Percentiles rank a stretch among this genome's conserved stretches.
Evolutionary conservation across 208 protist species (phyloP).

Genomic region (Phytomonas sp.): DNA sequence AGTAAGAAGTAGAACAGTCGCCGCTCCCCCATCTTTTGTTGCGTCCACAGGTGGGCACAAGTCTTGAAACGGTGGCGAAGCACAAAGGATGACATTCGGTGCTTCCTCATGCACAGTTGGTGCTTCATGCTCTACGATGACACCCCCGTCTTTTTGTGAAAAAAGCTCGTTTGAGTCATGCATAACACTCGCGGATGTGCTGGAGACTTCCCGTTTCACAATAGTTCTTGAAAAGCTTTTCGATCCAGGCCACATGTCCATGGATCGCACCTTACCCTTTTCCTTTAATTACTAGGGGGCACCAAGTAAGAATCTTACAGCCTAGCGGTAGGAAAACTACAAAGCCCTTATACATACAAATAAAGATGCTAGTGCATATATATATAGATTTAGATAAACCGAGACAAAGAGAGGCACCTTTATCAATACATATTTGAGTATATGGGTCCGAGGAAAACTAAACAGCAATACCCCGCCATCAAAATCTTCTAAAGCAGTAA

Average conservation of each 20-base stretch:
- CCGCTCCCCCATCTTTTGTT: background rate
- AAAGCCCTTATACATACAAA: background rate
- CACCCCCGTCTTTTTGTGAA: background rate
- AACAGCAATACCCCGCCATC: too few species aligned
- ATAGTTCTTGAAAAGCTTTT: background rate
- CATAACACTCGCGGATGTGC: background rate
- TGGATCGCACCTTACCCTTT: background rate
- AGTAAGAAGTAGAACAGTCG: background rate
- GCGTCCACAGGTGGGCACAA: background rate
- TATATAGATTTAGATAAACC: background rate
- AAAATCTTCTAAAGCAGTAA: too few species aligned
- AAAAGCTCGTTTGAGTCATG: background rate
- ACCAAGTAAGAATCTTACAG: background rate
- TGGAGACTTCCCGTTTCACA: background rate
- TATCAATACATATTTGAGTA: background rate
- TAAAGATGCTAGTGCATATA: background rate
- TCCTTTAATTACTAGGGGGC: background rate
- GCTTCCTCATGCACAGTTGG: background rate
- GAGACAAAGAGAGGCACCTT: background rate
- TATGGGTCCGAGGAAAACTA: background rate
- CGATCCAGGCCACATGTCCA: background rate
- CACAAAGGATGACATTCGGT: background rate
- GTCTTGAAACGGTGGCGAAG: background rate
- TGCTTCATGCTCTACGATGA: background rate
- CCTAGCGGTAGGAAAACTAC: background rate